Base-by-base conservation (phyloP, 2,329 filamentous ascomycete genomes). In the Penicillium sp. region DNA sequence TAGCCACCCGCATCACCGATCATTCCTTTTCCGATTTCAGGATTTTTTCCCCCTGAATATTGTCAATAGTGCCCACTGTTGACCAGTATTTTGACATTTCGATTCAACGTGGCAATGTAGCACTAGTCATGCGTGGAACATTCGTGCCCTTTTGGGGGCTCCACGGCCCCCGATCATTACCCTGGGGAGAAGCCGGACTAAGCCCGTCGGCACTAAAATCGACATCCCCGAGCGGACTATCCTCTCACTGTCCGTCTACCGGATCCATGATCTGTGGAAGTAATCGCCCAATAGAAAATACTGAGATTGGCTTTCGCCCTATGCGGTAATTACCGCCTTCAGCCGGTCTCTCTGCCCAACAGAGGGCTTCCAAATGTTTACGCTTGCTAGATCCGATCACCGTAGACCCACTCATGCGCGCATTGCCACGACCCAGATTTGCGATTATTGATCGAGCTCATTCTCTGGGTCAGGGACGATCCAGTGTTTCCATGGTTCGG, bases 221-320 rank as follows among this genome's bases (percentile, higher is more conserved):
- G 43, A 44, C 16, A 47, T 47, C 31, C 41, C 46, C 41, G 26
- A 36, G n/a, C 5, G 23, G 45, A 47, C 52, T 38, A 57, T 57
- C 54, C 48, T 57, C 39, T 57, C 39, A 39, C 31, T 18, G 31
- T 16, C 28, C 46, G 10, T 41, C 18, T 15, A 23, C 29, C 16
- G n/a, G 31, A 9, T 2, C n/a, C 6, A 3, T n/a, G 9, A 16
- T 8, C 33, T 16, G n/a, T 16, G 33, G 33, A 18, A 36, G 8
- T 36, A 16, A 18, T 16, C n/a, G 15, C 8, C 4, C n/a, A 36
- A 8, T 8, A 18, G 12, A 33, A 13, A 13, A 6, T 6, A 33
- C 15, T 28, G 9, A 43, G 47, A 54, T 54, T 36, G 48, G 51
- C 39, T 54, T 54, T 42, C 33, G 34, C n/a, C 5, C 36, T 18